Evolutionary conservation across 1,139 yeast species (phyloP).

Genomic region (Lodderomyces oxycetoniae): DNA sequence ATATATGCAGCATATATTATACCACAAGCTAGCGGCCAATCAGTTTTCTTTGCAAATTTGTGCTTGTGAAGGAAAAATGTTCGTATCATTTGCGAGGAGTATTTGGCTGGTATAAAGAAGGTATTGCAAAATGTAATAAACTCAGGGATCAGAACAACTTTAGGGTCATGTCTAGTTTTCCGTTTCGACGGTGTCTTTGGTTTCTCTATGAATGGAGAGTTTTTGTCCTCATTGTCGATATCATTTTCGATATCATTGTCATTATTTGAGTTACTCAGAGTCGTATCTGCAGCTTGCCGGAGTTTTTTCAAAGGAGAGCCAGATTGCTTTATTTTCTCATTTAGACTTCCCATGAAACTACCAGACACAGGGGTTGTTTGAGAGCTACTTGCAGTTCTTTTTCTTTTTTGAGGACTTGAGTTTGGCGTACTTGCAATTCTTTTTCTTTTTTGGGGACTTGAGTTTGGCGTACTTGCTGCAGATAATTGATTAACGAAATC

Average conservation of each 20-base stretch:
- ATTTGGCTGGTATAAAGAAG: slow-evolving; percentile 54
- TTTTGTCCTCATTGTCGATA: not conserved
- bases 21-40: slow-evolving; percentile 70
- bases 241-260: slow-evolving; percentile 1
- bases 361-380: slow-evolving; percentile 1
- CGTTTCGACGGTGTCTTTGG: slow-evolving; percentile 5
- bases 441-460: slow-evolving; percentile 17
- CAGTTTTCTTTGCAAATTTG: slow-evolving; percentile 49
- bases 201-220: slow-evolving; percentile 12
- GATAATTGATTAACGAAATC: slow-evolving; percentile 28
- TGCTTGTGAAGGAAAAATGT: slow-evolving; percentile 49
- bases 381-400: not conserved
- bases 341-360: not conserved
- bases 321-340: slow-evolving; percentile 7
- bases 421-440: no score
- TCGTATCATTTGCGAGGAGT: slow-evolving; percentile 47
- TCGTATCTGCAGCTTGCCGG: slow-evolving; percentile 4
- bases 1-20: slow-evolving; percentile 55
- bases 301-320: slow-evolving; percentile 15
- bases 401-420: slow-evolving; percentile 1
- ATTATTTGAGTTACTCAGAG: not conserved
- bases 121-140: slow-evolving; percentile 57
- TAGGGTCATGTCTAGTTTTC: slow-evolving; percentile 22
- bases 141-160: slow-evolving; percentile 40
- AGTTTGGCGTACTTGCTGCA: slow-evolving; percentile 28